Conservation (phyloP, 176 grass and related monocot genomes). For the Ananas comosus region DNA sequence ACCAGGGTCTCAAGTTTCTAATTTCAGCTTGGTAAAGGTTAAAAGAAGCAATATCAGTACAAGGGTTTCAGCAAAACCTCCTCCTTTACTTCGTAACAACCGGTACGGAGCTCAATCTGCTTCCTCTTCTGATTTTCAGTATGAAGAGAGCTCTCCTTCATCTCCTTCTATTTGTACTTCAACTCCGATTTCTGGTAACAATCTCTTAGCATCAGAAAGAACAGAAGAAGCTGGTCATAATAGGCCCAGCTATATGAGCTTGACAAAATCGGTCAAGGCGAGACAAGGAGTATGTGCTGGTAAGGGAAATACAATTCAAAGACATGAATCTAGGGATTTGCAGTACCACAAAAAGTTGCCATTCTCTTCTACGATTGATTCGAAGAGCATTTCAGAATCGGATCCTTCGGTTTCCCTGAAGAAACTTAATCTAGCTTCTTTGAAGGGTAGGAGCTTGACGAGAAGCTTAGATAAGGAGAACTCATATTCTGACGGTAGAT, state of each 20-base stretch:
- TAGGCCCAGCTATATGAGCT: conserved; percentile 55
- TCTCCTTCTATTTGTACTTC: conserved; percentile 44
- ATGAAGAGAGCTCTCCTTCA: conserved; percentile 43
- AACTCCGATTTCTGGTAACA: conserved; percentile 21
- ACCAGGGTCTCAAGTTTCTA: conserved; percentile 21
- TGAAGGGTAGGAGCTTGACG: conserved; percentile 31
- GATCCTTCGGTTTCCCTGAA: conserved; percentile 41
- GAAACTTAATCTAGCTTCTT: conserved; percentile 29
- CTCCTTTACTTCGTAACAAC: conserved; percentile 15
- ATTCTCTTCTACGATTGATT: conserved; percentile 42
- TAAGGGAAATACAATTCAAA: conserved; percentile 17
- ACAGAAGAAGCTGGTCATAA: conserved; percentile 24
- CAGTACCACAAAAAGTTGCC: conserved; percentile 25
- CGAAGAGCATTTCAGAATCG: conserved; percentile 34
- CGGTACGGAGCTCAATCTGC: conserved; percentile 25
- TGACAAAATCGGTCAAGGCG: conserved; percentile 73
- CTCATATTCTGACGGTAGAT: conserved; percentile 27
- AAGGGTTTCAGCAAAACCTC: conserved; percentile 53
- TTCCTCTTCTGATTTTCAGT: conserved; percentile 54
- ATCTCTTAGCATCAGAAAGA: conserved; percentile 11
- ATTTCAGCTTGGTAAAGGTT: conserved; percentile 45
- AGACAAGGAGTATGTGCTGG: conserved; percentile 27
- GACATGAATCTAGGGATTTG: conserved; percentile 31
- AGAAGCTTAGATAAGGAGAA: conserved; percentile 74
- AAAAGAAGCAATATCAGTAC: conserved; percentile 64